Percentiles rank a stretch among this genome's conserved stretches.
Evolutionary conservation across 768 basidiomycete genomes (phyloP).

Genomic region (Termitomyces sp.): DNA sequence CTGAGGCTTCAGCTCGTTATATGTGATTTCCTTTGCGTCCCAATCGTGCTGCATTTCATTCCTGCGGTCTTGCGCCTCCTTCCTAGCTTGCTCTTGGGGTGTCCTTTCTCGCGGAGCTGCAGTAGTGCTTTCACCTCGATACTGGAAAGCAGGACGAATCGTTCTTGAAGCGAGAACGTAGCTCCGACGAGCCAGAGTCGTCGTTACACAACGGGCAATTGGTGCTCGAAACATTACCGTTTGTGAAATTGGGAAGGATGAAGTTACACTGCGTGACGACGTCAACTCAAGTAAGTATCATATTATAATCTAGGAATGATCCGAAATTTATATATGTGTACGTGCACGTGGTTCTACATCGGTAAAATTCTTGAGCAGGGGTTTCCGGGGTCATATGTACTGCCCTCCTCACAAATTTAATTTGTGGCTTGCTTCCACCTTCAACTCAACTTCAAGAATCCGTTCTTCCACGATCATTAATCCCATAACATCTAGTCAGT

Average conservation of each 20-base stretch:
- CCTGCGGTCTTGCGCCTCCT: slow-evolving; percentile 29
- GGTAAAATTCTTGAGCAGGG: too few species aligned
- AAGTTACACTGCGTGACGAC: too few species aligned
- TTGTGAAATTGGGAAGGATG: background rate
- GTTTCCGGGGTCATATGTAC: background rate
- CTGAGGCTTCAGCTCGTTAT: slow-evolving; percentile 78
- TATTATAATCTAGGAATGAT: too few species aligned
- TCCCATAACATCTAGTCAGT: background rate
- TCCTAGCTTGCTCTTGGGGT: slow-evolving; percentile 28
- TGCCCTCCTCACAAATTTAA: too few species aligned
- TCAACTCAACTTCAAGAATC: too few species aligned
- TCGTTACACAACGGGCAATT: slow-evolving; percentile 20
- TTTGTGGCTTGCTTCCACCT: too few species aligned
- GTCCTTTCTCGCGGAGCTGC: slow-evolving; percentile 18
- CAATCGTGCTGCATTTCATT: slow-evolving; percentile 65
- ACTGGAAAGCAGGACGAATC: slow-evolving; percentile 4
- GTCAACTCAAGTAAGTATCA: too few species aligned
- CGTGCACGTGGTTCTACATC: too few species aligned
- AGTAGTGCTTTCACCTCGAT: slow-evolving; percentile 17
- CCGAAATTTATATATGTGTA: too few species aligned
- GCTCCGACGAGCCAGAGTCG: slow-evolving; percentile 14
- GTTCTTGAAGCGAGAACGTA: slow-evolving; percentile 8
- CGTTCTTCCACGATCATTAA: background rate
- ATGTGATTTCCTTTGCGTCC: slow-evolving; percentile 68
- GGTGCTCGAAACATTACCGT: slow-evolving; percentile 27